Base-by-base conservation (phyloP, 2,329 filamentous ascomycete species). In the Rasamsonia emersonii region DNA sequence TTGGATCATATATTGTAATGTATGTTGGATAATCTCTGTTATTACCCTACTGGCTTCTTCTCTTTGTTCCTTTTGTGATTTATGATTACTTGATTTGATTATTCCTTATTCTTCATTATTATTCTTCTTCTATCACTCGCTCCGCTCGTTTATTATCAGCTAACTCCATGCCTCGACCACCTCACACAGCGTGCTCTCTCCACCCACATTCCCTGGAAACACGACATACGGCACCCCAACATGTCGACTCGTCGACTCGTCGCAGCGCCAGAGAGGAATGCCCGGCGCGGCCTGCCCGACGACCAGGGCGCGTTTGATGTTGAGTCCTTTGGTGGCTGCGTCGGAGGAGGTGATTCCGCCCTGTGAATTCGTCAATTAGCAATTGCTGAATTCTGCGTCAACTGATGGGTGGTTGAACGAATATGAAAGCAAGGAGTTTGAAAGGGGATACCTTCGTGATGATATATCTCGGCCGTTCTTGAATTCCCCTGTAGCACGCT, bases 301-400 rank as follows among this genome's bases (percentile, higher is more conserved):
- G 23, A 77, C 64, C 39, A 56, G 63, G 4, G 73, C 73, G 17
- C 64, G 57, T 46, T 68, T 70, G 52, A 77, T 68, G 10, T 54
- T 57, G 9, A 78, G 42, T 0, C 69, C 70, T 32, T 76, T 75
- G 0, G 69, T 75, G 0, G 73, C 73, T 43, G 70, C 68, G 30
- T 77, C 72, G 0, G 70, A 74, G 0, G 67, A 71, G 0, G 74
- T 77, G 25, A 77, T 77, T 7, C 73, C 73, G 0, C 73, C 72
- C 50, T 71, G 37, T 15, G 9, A 24, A 6, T 6, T 29, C 3
- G 5, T n/a, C 25, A 3, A 30, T 35, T 14, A 40, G 28, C 23
- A 10, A 16, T 10, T n/a, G n/a, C n/a, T n/a, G n/a, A n/a, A n/a
- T n/a, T n/a, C n/a, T n/a, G n/a, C n/a, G n/a, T n/a, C n/a, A n/a